Percentiles rank a stretch among this genome's conserved stretches.
Evolutionary conservation across 2,329 filamentous ascomycete genomes (phyloP).

Genomic region (Aphanocladium album): DNA sequence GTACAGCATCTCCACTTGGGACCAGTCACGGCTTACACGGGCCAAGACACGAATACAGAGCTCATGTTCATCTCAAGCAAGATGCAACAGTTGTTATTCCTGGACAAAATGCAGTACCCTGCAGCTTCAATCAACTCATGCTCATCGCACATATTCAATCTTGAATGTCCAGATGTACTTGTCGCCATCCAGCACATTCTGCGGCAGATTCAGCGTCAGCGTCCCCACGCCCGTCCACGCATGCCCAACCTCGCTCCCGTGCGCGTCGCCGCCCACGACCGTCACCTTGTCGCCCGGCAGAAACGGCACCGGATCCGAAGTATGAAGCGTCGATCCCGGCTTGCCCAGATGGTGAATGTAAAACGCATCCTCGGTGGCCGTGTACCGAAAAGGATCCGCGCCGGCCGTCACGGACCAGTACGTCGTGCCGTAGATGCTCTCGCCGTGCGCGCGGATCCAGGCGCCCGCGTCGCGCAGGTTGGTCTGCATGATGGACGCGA

Average conservation of each 20-base stretch:
- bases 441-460: slow-evolving; percentile 49
- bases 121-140: too few species aligned
- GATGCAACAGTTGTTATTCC: too few species aligned
- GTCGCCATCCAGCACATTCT: slow-evolving; percentile 29
- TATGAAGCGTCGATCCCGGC: slow-evolving; percentile 32
- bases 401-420: slow-evolving; percentile 48
- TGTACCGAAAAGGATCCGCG: slow-evolving; percentile 43
- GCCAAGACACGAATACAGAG: too few species aligned
- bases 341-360: slow-evolving; percentile 43
- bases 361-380: slow-evolving; percentile 47
- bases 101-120: too few species aligned
- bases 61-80: too few species aligned
- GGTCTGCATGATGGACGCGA: slow-evolving; percentile 42
- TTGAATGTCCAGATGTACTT: slow-evolving; percentile 34
- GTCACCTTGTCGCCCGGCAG: slow-evolving; percentile 41
- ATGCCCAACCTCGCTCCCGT: slow-evolving; percentile 20
- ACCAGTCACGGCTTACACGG: neutral
- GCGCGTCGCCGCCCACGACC: slow-evolving; percentile 32
- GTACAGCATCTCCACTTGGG: neutral
- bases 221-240: slow-evolving; percentile 16
- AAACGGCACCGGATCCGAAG: slow-evolving; percentile 42
- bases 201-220: slow-evolving; percentile 27
- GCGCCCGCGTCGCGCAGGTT: slow-evolving; percentile 45
- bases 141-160: slow-evolving; percentile 17
- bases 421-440: slow-evolving; percentile 53